Evolutionary conservation across 225 moss, liverwort and hornwort species (phyloP), one percentile per base, ranked within the genome.

Genomic region (Lunularia cruciata): DNA sequence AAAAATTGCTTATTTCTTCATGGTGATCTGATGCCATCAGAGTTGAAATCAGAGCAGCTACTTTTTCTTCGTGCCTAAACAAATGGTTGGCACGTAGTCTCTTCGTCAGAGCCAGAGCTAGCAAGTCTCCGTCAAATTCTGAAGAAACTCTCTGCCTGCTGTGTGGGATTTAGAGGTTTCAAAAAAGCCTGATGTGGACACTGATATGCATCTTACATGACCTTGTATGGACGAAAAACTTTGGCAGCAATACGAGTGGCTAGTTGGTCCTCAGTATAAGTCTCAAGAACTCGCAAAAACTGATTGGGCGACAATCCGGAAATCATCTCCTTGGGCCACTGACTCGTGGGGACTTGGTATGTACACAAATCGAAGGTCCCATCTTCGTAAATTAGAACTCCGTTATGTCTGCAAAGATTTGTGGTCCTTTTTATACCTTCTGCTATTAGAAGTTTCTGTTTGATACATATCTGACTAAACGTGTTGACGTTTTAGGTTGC

Each of bases 281-380:
- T 78, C 90, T 47, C 80, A 87, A 73, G 95, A 95, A 75, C 72
- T 95, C 67, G 92, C 90, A 48, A 92, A 95, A 81, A 86, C 85
- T 69, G 95, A 95, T 66, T 95, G 95, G 95, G 71, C 85, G 60
- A 74, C 81, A 20, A 87, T 95, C 61, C 87, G 95, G 55, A 95
- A 90, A 72, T 92, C 95, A 63, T 88, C 95, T 57, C 84, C 95
- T 22, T 95, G 95, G 95, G 92, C 95, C 64, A 77, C 85, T 59
- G 95, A 95, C 67, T 92, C 95, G 3, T 95, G 95, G 95, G 95
- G 95, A 56, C 87, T 95, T 70, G 95, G 95, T 95, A 74, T 76
- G 88, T 36, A n/a, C n/a, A n/a, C n/a, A n/a, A n/a, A n/a, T n/a
- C n/a, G n/a, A n/a, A 48, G 18, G n/a, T n/a, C n/a, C n/a, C 49